Conservation (phyloP, 2,329 filamentous ascomycete genomes). For the Alternaria metachromatica region DNA sequence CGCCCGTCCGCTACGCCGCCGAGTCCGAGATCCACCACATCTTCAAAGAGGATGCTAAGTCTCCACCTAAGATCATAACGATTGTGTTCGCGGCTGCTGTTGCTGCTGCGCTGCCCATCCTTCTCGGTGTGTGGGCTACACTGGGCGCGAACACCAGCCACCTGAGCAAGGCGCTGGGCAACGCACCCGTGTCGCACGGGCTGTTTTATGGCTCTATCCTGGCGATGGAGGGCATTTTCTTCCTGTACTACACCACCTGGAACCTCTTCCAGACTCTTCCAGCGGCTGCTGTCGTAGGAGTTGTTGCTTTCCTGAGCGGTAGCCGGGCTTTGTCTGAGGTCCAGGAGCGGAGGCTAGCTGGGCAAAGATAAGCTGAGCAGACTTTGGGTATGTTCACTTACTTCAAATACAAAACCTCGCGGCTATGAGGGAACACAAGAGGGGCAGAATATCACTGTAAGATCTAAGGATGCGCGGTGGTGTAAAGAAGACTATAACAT, state of each 20-base stretch:
- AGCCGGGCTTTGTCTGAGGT: conserved; percentile 92
- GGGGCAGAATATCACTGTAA: neutral
- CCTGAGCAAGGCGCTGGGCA: conserved; percentile 73
- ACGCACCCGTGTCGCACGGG: conserved; percentile 79
- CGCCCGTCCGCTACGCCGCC: conserved; percentile 82
- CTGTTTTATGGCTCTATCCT: conserved; percentile 88
- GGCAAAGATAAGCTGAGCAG: conserved; percentile 58
- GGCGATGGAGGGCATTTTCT: conserved; percentile 89
- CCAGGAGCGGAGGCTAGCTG: conserved; percentile 82
- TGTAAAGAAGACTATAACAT: neutral
- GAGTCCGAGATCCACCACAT: conserved; percentile 87
- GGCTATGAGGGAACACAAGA: neutral
- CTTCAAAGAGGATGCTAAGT: conserved; percentile 81
- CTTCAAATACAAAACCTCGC: neutral
- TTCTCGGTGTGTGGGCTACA: conserved; percentile 76
- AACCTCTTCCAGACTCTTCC: conserved; percentile 90
- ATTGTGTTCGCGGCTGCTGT: conserved; percentile 78
- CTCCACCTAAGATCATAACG: conserved; percentile 80
- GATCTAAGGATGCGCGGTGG: neutral
- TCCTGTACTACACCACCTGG: conserved; percentile 92
- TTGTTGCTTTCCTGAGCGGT: conserved; percentile 82
- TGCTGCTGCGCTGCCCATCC: conserved; percentile 72
- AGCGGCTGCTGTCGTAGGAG: conserved; percentile 69
- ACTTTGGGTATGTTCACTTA: neutral
- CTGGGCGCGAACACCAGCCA: conserved; percentile 86